phyloP scores from a whole-genome alignment of 148 eudicot genomes.

The Nepenthes mirabilis region DNA sequence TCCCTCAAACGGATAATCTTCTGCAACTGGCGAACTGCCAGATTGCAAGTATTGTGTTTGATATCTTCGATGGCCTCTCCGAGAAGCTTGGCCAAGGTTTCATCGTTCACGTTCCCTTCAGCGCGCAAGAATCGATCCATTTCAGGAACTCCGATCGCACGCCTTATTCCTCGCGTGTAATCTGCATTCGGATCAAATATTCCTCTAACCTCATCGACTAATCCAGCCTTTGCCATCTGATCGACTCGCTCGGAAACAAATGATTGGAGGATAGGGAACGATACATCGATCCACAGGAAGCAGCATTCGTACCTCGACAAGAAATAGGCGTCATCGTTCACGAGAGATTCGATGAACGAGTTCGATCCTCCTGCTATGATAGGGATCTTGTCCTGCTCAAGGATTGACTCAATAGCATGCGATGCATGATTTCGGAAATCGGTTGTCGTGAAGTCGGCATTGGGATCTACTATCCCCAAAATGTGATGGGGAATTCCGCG shows the following conservation, averaged over 20 bases:
- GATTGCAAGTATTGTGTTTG: constrained; percentile 46
- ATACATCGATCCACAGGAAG: constrained; percentile 71
- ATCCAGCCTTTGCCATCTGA: constrained; percentile 45
- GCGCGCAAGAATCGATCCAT: constrained; percentile 38
- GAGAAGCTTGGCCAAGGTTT: constrained; percentile 22
- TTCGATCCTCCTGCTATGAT: constrained; percentile 94
- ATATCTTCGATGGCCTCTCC: constrained; percentile 45
- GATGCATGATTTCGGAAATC: constrained; percentile 51
- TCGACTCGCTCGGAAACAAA: constrained; percentile 68
- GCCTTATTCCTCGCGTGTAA: constrained; percentile 48
- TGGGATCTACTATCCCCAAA: constrained; percentile 42
- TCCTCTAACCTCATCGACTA: constrained; percentile 51
- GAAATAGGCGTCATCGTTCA: constrained; percentile 49
- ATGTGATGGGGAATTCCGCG: constrained; percentile 68
- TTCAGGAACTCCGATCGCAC: constrained; percentile 88
- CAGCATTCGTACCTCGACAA: constrained; percentile 50
- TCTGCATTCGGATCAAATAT: constrained; percentile 39
- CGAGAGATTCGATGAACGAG: constrained; percentile 58
- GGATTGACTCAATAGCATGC: constrained; percentile 42
- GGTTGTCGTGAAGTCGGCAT: constrained; percentile 37
- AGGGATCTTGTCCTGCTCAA: constrained; percentile 39
- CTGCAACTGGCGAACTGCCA: constrained; percentile 48
- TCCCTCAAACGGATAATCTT: constrained; percentile 49
- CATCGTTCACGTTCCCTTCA: constrained; percentile 22
- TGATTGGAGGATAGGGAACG: constrained; percentile 30